Evolutionary conservation across 2,329 filamentous ascomycete species (phyloP).

Genomic region (Plenodomus biglobosus): DNA sequence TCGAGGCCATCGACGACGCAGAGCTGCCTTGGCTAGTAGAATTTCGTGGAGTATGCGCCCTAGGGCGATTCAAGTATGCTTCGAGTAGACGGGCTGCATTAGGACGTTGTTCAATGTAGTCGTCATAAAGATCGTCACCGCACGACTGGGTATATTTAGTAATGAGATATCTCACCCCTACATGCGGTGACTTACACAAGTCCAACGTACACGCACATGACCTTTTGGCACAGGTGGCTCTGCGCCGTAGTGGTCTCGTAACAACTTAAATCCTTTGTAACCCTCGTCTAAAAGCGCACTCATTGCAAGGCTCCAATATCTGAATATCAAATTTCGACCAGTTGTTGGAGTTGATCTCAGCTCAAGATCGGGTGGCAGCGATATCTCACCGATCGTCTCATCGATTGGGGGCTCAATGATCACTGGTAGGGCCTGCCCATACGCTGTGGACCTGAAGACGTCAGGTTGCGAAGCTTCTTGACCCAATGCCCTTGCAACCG

Average conservation of each 20-base stretch:
- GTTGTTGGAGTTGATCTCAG: conserved; percentile 15
- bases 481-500: conserved; percentile 18
- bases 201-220: conserved; percentile 43
- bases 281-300: conserved; percentile 23
- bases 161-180: neutral
- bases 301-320: conserved; percentile 25
- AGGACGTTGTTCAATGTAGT: conserved; percentile 42
- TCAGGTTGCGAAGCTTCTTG: conserved; percentile 1
- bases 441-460: neutral
- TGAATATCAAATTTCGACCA: conserved; percentile 14
- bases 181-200: conserved; percentile 27
- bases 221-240: conserved; percentile 32
- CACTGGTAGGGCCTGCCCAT: conserved; percentile 7
- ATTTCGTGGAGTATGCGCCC: conserved; percentile 26
- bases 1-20: conserved; percentile 28
- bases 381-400: conserved; percentile 21
- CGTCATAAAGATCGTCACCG: conserved; percentile 42
- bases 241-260: conserved; percentile 29
- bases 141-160: conserved; percentile 26
- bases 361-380: conserved; percentile 25
- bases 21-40: conserved; percentile 27
- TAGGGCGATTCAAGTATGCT: conserved; percentile 41
- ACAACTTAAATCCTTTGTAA: conserved; percentile 21
- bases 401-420: conserved; percentile 17
- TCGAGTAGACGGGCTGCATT: conserved; percentile 46